phyloP scores from a whole-genome alignment of 257 asterid genomes.

The Fraxinus cuspidata region DNA sequence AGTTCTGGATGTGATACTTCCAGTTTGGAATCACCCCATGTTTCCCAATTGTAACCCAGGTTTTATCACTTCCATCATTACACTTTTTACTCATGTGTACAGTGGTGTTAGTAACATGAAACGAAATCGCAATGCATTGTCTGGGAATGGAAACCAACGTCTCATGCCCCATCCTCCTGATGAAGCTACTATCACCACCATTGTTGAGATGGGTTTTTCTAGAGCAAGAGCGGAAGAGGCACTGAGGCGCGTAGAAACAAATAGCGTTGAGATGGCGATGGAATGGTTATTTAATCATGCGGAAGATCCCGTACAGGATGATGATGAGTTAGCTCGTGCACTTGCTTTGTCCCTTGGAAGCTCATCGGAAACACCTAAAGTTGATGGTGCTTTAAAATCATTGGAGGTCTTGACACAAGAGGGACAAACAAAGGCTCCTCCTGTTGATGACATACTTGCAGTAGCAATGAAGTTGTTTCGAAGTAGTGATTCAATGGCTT shows the following conservation, averaged over 20 bases:
- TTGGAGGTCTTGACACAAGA: slow-evolving; percentile 60
- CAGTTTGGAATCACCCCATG: slow-evolving; percentile 90
- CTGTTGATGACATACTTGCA: slow-evolving; percentile 71
- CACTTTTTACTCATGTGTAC: slow-evolving; percentile 69
- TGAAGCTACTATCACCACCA: slow-evolving; percentile 86
- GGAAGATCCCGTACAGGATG: slow-evolving; percentile 95
- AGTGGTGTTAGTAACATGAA: slow-evolving; percentile 82
- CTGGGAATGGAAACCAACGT: slow-evolving; percentile 70
- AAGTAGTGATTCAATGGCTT: slow-evolving; percentile 74
- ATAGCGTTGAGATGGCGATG: slow-evolving; percentile 99
- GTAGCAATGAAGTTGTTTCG: slow-evolving; percentile 81
- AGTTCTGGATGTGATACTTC: slow-evolving; percentile 89
- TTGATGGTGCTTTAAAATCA: slow-evolving; percentile 65
- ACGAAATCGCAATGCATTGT: slow-evolving; percentile 61
- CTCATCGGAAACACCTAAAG: slow-evolving; percentile 81
- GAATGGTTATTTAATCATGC: slow-evolving; percentile 93
- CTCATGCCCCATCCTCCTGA: slow-evolving; percentile 88
- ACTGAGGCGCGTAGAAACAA: slow-evolving; percentile 83
- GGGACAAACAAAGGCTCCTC: slow-evolving; percentile 69
- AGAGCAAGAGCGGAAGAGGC: slow-evolving; percentile 98
- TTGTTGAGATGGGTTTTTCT: slow-evolving; percentile 97
- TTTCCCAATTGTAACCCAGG: slow-evolving; percentile 69
- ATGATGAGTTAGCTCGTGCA: slow-evolving; percentile 97
- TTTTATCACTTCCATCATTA: slow-evolving; percentile 67
- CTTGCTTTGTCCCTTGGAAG: slow-evolving; percentile 93